These are phyloP conservation scores for Talaromyces sp. DNA, from an alignment of 2,329 filamentous ascomycete species.

Conservation along the genomic window DNA sequence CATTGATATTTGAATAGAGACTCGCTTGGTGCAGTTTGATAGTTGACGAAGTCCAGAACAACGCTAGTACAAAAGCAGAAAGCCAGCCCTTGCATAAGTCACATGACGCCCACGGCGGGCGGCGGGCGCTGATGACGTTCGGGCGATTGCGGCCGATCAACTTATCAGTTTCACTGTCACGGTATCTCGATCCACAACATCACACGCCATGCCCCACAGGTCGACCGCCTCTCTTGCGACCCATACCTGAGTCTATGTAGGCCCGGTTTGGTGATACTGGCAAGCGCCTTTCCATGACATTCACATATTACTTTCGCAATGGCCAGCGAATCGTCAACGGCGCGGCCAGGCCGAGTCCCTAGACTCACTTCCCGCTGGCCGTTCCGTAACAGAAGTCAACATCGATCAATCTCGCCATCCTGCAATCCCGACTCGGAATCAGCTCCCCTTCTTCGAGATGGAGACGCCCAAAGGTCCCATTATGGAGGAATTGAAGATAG, in stretches of 20 bases:
- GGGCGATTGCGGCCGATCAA: neutral
- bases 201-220: neutral
- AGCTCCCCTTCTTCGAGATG: slow-evolving; percentile 35
- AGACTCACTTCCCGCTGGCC: slow-evolving; percentile 15
- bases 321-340: slow-evolving; percentile 28
- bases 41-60: neutral
- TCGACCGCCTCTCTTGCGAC: neutral
- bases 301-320: slow-evolving; percentile 16
- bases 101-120: neutral
- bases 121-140: neutral
- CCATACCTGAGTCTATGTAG: neutral
- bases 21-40: neutral
- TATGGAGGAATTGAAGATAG: slow-evolving; percentile 24
- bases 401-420: slow-evolving; percentile 12
- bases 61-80: neutral
- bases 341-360: slow-evolving; percentile 23
- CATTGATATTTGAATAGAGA: neutral
- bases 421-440: slow-evolving; percentile 37
- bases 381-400: slow-evolving; percentile 13
- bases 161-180: neutral
- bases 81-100: neutral
- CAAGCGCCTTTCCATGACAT: neutral
- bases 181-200: neutral
- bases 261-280: neutral
- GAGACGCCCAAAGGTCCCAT: slow-evolving; percentile 24